Base-by-base conservation (phyloP, 2,329 filamentous ascomycete species). In the Trichoderma endophyticum region DNA sequence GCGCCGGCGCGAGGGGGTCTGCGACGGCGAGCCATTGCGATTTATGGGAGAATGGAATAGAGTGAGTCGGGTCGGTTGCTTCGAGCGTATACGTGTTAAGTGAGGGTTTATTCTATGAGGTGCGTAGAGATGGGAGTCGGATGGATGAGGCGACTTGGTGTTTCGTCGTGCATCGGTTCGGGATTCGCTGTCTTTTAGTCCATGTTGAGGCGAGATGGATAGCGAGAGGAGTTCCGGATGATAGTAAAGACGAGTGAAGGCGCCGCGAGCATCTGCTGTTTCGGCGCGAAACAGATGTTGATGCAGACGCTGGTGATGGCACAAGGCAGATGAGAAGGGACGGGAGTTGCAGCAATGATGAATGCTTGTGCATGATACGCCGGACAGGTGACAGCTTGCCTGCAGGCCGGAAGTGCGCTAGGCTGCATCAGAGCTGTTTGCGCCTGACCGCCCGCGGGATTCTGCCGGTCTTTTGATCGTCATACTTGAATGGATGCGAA, bases 1-100 rank as follows among this genome's bases (percentile, higher is more conserved):
- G 88, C 88, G 80, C 89, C 88, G 61, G 88, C 82, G 77, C 88
- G 86, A 66, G 87, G 88, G 69, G 88, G 87, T 76, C 86, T 85
- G 73, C 87, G 84, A 72, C 88, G 83, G 73, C 88, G 86, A 56
- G 87, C 80, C 88, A 90, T 88, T 65, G 24, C 61, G 26, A 7
- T 59, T 18, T 59, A 18, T 48, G 24, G 24, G 18, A n/a, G 12
- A 3, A 24, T 6, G 11, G 18, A 24, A 21, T 21, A 26, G 18
- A 51, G 18, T 4, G 39, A 15, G 21, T 14, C 2, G 32, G 15
- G 3, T 28, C 5, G 48, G n/a, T 8, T 28, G 48, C 24, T n/a
- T 56, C 4, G 48, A 24, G 36, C 12, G 15, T 11, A 6, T 18
- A 21, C 28, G 9, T 21, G 30, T 56, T n/a, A 21, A 43, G 32